Evolutionary conservation across 768 basidiomycete genomes (phyloP).

Genomic region (Tulasnella sp.): DNA sequence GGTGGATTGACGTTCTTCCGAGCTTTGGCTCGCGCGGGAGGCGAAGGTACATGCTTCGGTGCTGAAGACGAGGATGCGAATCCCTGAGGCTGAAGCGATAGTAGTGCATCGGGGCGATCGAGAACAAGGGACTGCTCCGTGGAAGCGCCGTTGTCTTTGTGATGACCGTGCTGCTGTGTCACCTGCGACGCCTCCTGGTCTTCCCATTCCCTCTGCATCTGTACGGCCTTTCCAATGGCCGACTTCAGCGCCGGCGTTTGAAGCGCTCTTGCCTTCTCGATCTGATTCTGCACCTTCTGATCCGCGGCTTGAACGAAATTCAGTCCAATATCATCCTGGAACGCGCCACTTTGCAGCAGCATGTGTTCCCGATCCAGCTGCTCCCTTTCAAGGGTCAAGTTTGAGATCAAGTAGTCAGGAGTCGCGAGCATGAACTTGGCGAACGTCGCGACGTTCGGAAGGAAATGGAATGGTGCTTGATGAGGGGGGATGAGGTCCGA

Average conservation of each 20-base stretch:
- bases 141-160: conserved; percentile 19
- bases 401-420: conserved; percentile 65
- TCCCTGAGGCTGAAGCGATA: conserved; percentile 28
- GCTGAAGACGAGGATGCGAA: conserved; percentile 6
- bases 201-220: conserved; percentile 3
- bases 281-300: conserved; percentile 63
- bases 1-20: conserved; percentile 54
- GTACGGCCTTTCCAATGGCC: conserved; percentile 49
- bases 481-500: conserved; percentile 85
- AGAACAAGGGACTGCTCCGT: conserved; percentile 14
- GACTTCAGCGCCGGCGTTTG: conserved; percentile 55
- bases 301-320: conserved; percentile 73
- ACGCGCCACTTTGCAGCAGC: conserved; percentile 41
- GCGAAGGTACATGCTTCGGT: conserved; percentile 12
- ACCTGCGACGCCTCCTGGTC: not conserved
- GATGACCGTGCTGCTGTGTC: conserved; percentile 17
- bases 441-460: conserved; percentile 79
- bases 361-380: conserved; percentile 63
- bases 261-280: conserved; percentile 65
- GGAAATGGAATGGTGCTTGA: conserved; percentile 90
- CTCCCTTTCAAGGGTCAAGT: conserved; percentile 60
- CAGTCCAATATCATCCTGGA: conserved; percentile 56
- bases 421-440: conserved; percentile 96
- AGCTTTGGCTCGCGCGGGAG: not conserved
- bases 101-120: conserved; percentile 53